Base-by-base conservation (phyloP, 768 basidiomycete species). In the Hydnomerulius pinastri region DNA sequence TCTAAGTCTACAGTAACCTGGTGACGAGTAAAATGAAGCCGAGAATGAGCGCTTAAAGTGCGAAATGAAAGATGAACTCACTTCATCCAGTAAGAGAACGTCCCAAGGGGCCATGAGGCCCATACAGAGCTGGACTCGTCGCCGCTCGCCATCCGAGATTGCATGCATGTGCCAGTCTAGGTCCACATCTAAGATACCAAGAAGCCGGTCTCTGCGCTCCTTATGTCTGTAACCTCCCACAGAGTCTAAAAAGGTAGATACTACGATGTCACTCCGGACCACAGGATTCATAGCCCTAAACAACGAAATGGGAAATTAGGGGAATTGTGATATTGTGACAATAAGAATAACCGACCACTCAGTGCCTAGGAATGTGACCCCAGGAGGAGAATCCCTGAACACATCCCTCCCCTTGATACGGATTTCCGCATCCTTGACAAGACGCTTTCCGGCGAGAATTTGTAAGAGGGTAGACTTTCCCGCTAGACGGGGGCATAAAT, bases 1-100 rank as follows among this genome's bases (percentile, higher is more conserved):
- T 99, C 97, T 12, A 99, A 76, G 68, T 99, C 97, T 17, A 98
- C 96, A 2, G 96, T 98, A 47, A 96, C 92, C 91, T 94, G 54
- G 33, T 10, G 46, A 17, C 29, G 29, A 21, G 50, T 29, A 21
- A 23, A 0, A 11, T 9, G 15, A 24, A 36, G 48, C 11, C 30
- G n/a, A n/a, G 43, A 53, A 46, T 46, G 32, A 60, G 53, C 39
- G 7, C 21, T 21, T 23, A 4, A 30, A 38, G 43, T 39, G 3
- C 6, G n/a, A 15, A 38, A 44, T 17, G 40, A 51, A 50, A 43
- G 24, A 51, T 46, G 17, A 43, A 37, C 50, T 33, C 52, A 95
- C 95, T 77, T 99, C 97, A 62, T 99, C 96, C 15, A 99, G 79
- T 3, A 99, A 76, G 1, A 99, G 73, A 24, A 98, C 81, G 58